Evolutionary conservation across 2,329 filamentous ascomycete species (phyloP).

Genomic region (Aspergillus latus): DNA sequence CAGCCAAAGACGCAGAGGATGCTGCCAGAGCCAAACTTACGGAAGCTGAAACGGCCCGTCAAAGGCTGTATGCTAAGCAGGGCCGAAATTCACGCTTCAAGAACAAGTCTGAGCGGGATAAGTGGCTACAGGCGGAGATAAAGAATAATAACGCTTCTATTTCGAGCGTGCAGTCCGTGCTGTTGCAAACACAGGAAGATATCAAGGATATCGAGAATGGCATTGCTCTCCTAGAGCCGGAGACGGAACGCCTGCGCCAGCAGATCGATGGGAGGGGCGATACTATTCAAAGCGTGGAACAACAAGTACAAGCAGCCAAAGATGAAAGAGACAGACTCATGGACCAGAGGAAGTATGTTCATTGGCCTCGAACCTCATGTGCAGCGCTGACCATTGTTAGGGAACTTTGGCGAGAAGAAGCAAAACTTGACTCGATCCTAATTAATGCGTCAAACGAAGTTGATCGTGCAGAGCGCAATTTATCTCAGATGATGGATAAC

Average conservation of each 20-base stretch:
- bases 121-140: slow-evolving; percentile 77
- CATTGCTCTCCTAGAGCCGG: slow-evolving; percentile 70
- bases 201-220: slow-evolving; percentile 69
- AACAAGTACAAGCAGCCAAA: slow-evolving; percentile 73
- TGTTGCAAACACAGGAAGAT: slow-evolving; percentile 81
- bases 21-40: slow-evolving; percentile 71
- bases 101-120: slow-evolving; percentile 84
- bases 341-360: slow-evolving; percentile 71
- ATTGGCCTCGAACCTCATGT: background rate
- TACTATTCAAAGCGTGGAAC: slow-evolving; percentile 68
- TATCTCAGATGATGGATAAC: slow-evolving; percentile 85
- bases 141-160: slow-evolving; percentile 74
- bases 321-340: slow-evolving; percentile 75
- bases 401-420: slow-evolving; percentile 82
- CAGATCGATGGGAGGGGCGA: slow-evolving; percentile 77
- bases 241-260: slow-evolving; percentile 68
- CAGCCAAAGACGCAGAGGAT: slow-evolving; percentile 72
- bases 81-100: slow-evolving; percentile 82
- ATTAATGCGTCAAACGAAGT: slow-evolving; percentile 73
- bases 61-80: slow-evolving; percentile 87
- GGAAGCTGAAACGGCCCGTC: slow-evolving; percentile 70
- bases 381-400: slow-evolving; percentile 24
- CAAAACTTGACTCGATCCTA: slow-evolving; percentile 77
- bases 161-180: slow-evolving; percentile 77
- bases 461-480: slow-evolving; percentile 71